Base-by-base conservation (phyloP, 1,284 basidiomycete species). In the Tremellales sp. region DNA sequence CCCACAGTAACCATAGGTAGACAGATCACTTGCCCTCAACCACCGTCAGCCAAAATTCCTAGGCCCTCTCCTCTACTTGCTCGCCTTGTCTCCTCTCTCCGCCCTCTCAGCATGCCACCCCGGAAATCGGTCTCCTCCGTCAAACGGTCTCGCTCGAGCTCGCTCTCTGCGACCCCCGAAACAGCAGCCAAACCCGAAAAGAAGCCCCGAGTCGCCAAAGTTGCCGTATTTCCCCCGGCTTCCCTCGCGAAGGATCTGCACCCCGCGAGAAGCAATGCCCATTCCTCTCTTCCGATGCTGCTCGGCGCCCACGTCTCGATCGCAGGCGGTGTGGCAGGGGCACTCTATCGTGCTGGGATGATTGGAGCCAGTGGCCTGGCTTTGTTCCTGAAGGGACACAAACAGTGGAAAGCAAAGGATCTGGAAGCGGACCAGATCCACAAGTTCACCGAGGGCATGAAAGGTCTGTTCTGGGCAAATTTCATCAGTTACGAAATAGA, bases 281-380 rank as follows among this genome's bases (percentile, higher is more conserved):
- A 0, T 48, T 58, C 13, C 66, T 54, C 54, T 5, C 35, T 8
- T 52, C 66, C 66, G 9, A 60, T 65, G 40, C 49, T 63, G 16
- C 45, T 91, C 13, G 89, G 89, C 1, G 86, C 87, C 1, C 88
- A 93, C 63, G 84, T 89, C 27, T 87, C 85, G 19, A 79, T 84
- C 13, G 82, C 83, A 2, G 87, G 86, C 4, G 87, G 87, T 0
- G 80, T 87, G 0, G 84, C 87, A 57, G 85, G 86, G 48, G 74
- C 85, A 0, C 70, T 89, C 3, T 53, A 79, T 4, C 86, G 89
- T 50, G 87, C 87, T 3, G 79, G 81, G 5, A 73, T 75, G n/a
- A 80, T 87, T 18, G 81, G 88, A 1, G 87, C 86, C 4, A 87
- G 84, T 50, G 81, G 87, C 2, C 85, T 92, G 56, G 87, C 86